Conservation (phyloP, 2,329 filamentous ascomycete species). For the Venturia carpophila region DNA sequence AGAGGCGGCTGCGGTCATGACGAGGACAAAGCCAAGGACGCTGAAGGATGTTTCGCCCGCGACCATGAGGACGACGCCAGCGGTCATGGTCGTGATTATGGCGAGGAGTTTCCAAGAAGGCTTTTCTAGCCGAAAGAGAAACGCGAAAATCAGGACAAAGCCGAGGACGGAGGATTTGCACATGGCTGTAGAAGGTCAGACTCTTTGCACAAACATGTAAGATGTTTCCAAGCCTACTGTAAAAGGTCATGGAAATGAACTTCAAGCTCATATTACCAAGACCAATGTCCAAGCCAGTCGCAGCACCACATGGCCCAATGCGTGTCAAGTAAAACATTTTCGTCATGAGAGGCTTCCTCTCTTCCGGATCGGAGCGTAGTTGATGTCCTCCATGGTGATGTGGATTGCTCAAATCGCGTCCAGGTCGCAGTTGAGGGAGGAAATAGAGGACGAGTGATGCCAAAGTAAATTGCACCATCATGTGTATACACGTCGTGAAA, state of each 20-base stretch:
- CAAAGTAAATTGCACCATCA: constrained; percentile 86
- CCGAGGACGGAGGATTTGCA: constrained; percentile 95
- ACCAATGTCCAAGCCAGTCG: constrained; percentile 92
- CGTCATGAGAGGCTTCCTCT: constrained; percentile 62
- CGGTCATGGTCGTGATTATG: constrained; percentile 87
- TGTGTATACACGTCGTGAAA: constrained; percentile 91
- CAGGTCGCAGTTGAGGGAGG: constrained; percentile 73
- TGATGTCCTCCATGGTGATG: constrained; percentile 20
- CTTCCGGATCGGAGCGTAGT: constrained; percentile 26
- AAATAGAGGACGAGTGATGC: constrained; percentile 71
- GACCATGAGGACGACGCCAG: constrained; percentile 96
- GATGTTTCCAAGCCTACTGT: constrained; percentile 44
- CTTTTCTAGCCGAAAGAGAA: constrained; percentile 82
- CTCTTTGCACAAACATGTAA: background rate
- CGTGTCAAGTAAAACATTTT: constrained; percentile 86
- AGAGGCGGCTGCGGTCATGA: constrained; percentile 90
- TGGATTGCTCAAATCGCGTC: constrained; percentile 34
- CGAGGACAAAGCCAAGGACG: constrained; percentile 75
- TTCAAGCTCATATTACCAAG: constrained; percentile 92
- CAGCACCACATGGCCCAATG: constrained; percentile 83
- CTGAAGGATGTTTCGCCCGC: constrained; percentile 89
- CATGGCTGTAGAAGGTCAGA: constrained; percentile 77
- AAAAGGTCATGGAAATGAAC: constrained; percentile 94
- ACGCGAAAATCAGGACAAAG: constrained; percentile 92
- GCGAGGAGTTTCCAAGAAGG: constrained; percentile 77